Percentiles rank a stretch among this genome's conserved stretches.
Conservation (phyloP, 306 rosid genomes). For the Astragalus glycyphyllos region DNA sequence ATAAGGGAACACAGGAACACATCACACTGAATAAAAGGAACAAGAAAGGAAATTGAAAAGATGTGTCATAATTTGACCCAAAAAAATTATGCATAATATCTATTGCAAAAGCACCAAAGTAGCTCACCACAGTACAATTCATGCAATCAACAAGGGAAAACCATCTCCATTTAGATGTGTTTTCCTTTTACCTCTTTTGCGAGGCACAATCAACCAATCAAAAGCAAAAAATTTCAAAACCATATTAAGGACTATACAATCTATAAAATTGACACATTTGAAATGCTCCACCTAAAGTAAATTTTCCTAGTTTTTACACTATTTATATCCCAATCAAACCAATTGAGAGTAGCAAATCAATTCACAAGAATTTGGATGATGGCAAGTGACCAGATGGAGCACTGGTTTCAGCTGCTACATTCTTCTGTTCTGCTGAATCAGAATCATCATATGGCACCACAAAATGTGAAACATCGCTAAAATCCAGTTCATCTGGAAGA, state of each 20-base stretch:
- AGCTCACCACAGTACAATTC: constrained; percentile 17
- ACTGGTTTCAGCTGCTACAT: constrained; percentile 58
- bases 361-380: constrained; percentile 43
- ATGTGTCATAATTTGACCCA: too few relatives aligned
- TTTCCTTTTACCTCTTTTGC: constrained; percentile 18
- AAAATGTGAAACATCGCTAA: constrained; percentile 84
- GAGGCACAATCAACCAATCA: constrained; percentile 48
- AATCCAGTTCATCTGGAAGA: constrained; percentile 86
- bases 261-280: constrained; percentile 36
- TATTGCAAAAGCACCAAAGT: constrained; percentile 20
- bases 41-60: not conserved
- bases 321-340: constrained; percentile 43
- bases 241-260: constrained; percentile 61
- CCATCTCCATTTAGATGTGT: not conserved
- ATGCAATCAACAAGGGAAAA: constrained; percentile 11
- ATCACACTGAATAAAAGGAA: too few relatives aligned
- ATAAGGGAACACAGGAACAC: too few relatives aligned
- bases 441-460: constrained; percentile 48
- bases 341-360: constrained; percentile 46
- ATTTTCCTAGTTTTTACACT: constrained; percentile 55
- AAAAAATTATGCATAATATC: not conserved
- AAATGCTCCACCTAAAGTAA: constrained; percentile 38
- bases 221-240: constrained; percentile 45
- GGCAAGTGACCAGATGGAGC: constrained; percentile 52
- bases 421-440: constrained; percentile 62